Conservation (phyloP, 208 protist species). For the Wallacemonas sp. region DNA sequence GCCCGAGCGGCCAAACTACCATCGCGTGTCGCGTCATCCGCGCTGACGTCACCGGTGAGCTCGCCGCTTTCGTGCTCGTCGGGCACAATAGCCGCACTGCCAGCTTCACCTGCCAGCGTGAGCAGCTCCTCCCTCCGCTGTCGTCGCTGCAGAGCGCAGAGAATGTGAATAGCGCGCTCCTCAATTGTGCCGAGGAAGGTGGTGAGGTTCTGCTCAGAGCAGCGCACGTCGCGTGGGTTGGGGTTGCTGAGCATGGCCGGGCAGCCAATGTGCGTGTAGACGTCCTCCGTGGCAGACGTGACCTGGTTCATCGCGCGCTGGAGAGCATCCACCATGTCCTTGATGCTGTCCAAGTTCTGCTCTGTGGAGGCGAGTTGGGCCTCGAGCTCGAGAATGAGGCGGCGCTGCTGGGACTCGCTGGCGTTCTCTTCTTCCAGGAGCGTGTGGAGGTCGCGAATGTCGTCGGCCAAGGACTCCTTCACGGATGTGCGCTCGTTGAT, state of each 20-base stretch:
- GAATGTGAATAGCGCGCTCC: slow-evolving; percentile 79
- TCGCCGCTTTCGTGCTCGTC: no score
- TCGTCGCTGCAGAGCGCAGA: slow-evolving; percentile 70
- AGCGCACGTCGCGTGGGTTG: slow-evolving; percentile 23
- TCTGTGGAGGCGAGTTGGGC: slow-evolving; percentile 88
- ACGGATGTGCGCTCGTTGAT: slow-evolving; percentile 94
- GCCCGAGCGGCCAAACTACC: slow-evolving; percentile 21
- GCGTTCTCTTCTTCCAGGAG: slow-evolving; percentile 85
- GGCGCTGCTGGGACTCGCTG: slow-evolving; percentile 66
- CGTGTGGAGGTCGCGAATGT: slow-evolving; percentile 79
- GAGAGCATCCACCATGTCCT: slow-evolving; percentile 40
- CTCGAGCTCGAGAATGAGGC: slow-evolving; percentile 88
- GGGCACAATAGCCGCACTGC: no score
- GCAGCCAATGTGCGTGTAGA: slow-evolving; percentile 79
- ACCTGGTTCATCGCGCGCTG: slow-evolving; percentile 65
- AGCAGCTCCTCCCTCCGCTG: slow-evolving; percentile 22
- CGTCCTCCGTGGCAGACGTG: slow-evolving; percentile 70
- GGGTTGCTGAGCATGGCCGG: slow-evolving; percentile 21
- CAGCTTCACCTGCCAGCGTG: neutral
- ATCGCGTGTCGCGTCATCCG: slow-evolving; percentile 19
- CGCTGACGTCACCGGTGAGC: slow-evolving; percentile 17
- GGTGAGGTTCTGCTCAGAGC: slow-evolving; percentile 89
- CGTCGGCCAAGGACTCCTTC: slow-evolving; percentile 86
- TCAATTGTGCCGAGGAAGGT: slow-evolving; percentile 91
- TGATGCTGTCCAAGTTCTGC: slow-evolving; percentile 70